Evolutionary conservation across 139 green algal genomes (phyloP).

Genomic region (Penium margaritaceum): DNA sequence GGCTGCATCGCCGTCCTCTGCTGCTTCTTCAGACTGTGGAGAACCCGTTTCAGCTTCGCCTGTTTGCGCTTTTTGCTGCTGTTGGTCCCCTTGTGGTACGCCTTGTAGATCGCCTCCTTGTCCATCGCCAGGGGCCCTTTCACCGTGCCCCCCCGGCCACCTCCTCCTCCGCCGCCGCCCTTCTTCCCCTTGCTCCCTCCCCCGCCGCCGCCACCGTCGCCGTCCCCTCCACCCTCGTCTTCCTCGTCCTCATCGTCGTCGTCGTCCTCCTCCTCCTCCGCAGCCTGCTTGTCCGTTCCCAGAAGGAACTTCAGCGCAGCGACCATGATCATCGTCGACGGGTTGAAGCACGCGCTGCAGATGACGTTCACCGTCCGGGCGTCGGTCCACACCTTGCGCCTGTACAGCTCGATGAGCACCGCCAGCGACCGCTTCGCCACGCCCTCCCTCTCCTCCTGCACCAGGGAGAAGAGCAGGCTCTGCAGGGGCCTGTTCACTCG

Average conservation of each 20-base stretch:
- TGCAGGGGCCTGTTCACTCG: constrained; percentile 77
- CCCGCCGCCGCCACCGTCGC: constrained; percentile 45
- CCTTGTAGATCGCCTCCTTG: constrained; percentile 47
- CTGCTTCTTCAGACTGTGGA: constrained; percentile 67
- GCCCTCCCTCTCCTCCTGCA: constrained; percentile 74
- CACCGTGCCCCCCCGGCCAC: constrained; percentile 49
- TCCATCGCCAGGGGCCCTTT: constrained; percentile 7
- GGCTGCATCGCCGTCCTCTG: constrained; percentile 32
- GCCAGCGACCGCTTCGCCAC: constrained; percentile 80
- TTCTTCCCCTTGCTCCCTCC: constrained; percentile 37
- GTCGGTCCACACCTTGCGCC: constrained; percentile 88
- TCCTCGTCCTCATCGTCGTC: constrained; percentile 55
- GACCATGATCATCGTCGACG: constrained; percentile 52
- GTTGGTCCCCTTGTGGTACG: constrained; percentile 75
- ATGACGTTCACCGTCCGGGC: constrained; percentile 89
- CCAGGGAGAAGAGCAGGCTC: constrained; percentile 69
- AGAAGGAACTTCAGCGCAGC: constrained; percentile 96
- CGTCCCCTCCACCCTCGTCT: constrained; percentile 45
- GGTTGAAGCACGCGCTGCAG: constrained; percentile 59
- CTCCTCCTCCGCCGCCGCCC: constrained; percentile 50
- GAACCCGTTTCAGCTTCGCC: constrained; percentile 80
- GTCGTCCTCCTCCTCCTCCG: constrained; percentile 48
- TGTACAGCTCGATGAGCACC: constrained; percentile 87
- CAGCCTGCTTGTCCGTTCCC: constrained; percentile 64
- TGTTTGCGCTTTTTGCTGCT: constrained; percentile 88